Evolutionary conservation across 169 alveolate species (phyloP).

Genomic region (Babesia bigemina): DNA sequence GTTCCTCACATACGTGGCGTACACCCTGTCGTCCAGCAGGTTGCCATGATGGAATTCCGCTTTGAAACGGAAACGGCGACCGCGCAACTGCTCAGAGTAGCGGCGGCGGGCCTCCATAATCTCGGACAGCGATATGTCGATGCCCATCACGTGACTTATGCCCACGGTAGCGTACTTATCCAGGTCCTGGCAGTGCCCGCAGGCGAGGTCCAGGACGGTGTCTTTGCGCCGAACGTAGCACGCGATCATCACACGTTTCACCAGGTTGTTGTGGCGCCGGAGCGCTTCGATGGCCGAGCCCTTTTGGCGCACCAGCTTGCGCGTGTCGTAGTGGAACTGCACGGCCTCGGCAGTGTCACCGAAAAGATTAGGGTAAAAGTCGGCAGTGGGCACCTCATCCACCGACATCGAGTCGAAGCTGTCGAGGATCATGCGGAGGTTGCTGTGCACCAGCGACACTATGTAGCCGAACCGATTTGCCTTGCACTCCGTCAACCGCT

Average conservation of each 20-base stretch:
- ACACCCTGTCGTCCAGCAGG: conserved; percentile 62
- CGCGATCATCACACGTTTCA: conserved; percentile 78
- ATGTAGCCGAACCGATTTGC: conserved; percentile 57
- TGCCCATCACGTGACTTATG: conserved; percentile 82
- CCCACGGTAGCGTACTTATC: conserved; percentile 82
- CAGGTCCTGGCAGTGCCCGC: conserved; percentile 90
- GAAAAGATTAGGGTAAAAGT: conserved; percentile 81
- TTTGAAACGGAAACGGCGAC: conserved; percentile 54
- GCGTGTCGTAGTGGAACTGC: conserved; percentile 81
- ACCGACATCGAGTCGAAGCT: conserved; percentile 26
- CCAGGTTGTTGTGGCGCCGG: conserved; percentile 79
- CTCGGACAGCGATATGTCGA: conserved; percentile 85
- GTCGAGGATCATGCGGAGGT: conserved; percentile 57
- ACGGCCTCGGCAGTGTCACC: conserved; percentile 82
- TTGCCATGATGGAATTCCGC: conserved; percentile 82
- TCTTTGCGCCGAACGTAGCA: conserved; percentile 68
- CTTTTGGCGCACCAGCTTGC: conserved; percentile 77
- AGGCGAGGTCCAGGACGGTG: conserved; percentile 85
- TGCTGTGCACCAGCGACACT: conserved; percentile 43
- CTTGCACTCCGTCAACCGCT: conserved; percentile 21
- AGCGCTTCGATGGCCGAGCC: conserved; percentile 81
- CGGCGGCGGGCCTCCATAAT: conserved; percentile 86
- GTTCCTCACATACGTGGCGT: conserved; percentile 37
- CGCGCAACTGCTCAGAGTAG: conserved; percentile 66
- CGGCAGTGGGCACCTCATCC: conserved; percentile 30